Base-by-base conservation (phyloP, 2,329 filamentous ascomycete species). In the Neurospora crassa region DNA sequence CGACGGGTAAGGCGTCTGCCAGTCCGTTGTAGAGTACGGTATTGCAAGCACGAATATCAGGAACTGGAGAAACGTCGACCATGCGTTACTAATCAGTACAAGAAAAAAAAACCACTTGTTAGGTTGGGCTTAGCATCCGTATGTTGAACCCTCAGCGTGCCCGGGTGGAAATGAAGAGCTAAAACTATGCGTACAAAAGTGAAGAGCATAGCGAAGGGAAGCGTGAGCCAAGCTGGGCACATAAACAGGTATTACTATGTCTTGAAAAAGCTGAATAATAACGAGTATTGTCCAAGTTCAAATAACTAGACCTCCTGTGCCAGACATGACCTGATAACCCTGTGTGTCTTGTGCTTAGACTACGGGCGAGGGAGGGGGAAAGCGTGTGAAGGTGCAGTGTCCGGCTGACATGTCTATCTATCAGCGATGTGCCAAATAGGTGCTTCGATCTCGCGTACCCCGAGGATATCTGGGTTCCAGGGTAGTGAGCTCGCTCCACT, bases 1-100 rank as follows among this genome's bases (percentile, higher is more conserved):
- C 53, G 70, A 71, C 40, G 71, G 69, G 20, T 67, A 73, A 43
- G 70, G 68, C 69, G 40, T 63, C 45, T 63, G 53, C 53, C 24
- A 63, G 53, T 18, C 53, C 53, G 4, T 34, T 63, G 16, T 63
- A 63, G 53, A 63, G 29, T 37, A 18, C 16, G 14, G 4, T 37
- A 8, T 34, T 29, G 53, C 29, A n/a, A n/a, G 14, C 53, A 14
- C 53, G 24, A 24, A 53, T 1, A 53, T 7, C 20, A 53, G 47
- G 12, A 53, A n/a, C 11, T 29, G 20, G 24, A 10, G 47, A 53
- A 53, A 53, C 5, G 20, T 53, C 20, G 12, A 53, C 20, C 47
- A 53, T 29, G 47, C 5, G 16, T 20, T 8, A 29, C 3, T 53
- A 29, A 8, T 8, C 8, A 37, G 7, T 5, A 16, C 14, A 29